A percentile compares a stretch with the other conserved stretches of the same genome.
Evolutionary conservation across 306 rosid species (phyloP).

Genomic region (Carpinus fangiana): DNA sequence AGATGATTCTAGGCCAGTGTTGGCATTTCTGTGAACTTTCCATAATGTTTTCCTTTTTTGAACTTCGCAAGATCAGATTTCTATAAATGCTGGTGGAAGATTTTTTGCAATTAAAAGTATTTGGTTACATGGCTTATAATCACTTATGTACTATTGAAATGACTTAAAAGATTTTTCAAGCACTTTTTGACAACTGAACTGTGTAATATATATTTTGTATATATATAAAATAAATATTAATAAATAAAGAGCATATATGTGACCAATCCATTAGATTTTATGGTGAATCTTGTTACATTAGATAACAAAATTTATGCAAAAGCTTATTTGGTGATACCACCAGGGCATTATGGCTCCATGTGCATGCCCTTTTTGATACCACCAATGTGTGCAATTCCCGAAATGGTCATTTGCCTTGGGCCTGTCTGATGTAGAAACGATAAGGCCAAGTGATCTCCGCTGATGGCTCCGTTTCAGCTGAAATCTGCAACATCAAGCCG

Average conservation of each 20-base stretch:
- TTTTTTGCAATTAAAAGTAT: neutral
- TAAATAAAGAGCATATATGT: too few relatives aligned
- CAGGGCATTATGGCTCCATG: neutral
- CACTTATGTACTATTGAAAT: too few relatives aligned
- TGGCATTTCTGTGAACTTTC: neutral
- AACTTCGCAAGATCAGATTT: neutral
- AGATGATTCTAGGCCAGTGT: neutral
- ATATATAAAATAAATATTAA: too few relatives aligned
- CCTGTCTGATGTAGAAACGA: neutral
- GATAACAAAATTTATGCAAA: too few relatives aligned
- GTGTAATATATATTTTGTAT: too few relatives aligned
- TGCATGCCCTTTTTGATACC: neutral
- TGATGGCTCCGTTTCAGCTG: neutral
- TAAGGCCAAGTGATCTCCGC: neutral
- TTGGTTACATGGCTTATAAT: neutral
- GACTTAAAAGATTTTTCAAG: too few relatives aligned
- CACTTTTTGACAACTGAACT: too few relatives aligned
- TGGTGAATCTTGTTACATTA: too few relatives aligned
- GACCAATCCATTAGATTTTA: too few relatives aligned
- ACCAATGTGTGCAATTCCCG: neutral
- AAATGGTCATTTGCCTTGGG: neutral
- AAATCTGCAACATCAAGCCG: neutral
- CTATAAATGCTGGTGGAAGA: neutral
- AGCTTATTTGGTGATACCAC: neutral
- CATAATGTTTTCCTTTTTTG: neutral